Base-by-base conservation (phyloP, 169 alveolate genomes). In the Plasmodium falciparum region DNA sequence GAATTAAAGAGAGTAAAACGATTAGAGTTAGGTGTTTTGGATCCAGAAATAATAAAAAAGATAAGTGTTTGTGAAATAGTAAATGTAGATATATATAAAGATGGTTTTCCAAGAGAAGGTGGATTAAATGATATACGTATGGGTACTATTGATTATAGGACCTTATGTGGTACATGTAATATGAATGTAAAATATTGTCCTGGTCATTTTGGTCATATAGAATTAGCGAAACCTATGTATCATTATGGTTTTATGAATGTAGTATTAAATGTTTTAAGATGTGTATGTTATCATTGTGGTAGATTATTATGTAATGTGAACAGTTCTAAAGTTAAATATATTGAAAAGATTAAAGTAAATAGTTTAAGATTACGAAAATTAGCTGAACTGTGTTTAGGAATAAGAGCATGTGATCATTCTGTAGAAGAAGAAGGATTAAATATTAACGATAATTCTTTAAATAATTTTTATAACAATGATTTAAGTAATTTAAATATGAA, bases 131-230 rank as follows among this genome's bases (percentile, higher is more conserved):
- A 98, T 83, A 95, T 97, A 3, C 95, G 99, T 52, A 96, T 99
- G 98, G 99, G 99, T n/a, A 98, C 99, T 15, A 96, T 97, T 80
- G 99, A 98, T 86, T 96, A 97, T 50, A 97, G 96, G 58, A 90
- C 95, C 26, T 91, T 88, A 56, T 99, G 99, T 89, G 93, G 94
- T 70, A 98, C 99, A 17, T 99, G 99, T 91, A 94, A 93, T 69
- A 98, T 98, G 97, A 95, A 97, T 90, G 96, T 97, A 88, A 96
- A 95, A 88, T 97, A 98, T 72, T 99, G 99, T 88, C 99, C 99
- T 3, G 99, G 99, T 15, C 99, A 99, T 88, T 98, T 99, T 92
- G 99, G 99, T 24, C 99, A 98, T 93, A 97, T 99, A 63, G 97
- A 96, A 59, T 94, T 99, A 17, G 99, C 98, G 11, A 97, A 94